phyloP scores from a whole-genome alignment of 23 red algal species.

The Gracilaria domingensis region DNA sequence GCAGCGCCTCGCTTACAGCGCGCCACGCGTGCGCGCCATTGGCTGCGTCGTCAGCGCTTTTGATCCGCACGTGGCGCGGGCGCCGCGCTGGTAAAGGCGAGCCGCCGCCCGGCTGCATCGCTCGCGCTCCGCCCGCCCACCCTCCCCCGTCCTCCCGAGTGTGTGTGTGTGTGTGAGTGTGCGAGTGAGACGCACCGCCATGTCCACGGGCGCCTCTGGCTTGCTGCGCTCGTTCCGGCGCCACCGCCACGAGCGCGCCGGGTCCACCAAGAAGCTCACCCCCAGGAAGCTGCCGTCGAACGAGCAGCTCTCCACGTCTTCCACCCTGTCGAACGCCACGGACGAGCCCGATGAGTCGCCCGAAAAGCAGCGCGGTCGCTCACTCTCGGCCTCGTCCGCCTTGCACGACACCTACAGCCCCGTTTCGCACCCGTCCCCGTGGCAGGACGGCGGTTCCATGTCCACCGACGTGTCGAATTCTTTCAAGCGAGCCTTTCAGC shows the following conservation, averaged over 20 bases:
- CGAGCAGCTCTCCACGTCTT: constrained; percentile 36
- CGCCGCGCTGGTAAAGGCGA: too few species aligned
- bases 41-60: not conserved
- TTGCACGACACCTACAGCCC: not conserved
- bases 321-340: constrained; percentile 1
- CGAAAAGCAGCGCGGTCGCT: not conserved
- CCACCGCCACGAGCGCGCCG: not conserved
- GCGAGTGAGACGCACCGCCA: not conserved
- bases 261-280: not conserved
- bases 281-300: not conserved
- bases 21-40: constrained; percentile 2
- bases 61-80: constrained; percentile 34
- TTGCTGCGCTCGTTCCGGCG: constrained; percentile 1
- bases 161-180: not conserved
- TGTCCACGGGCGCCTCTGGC: constrained; percentile 8
- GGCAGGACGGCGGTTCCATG: constrained; percentile 46
- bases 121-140: not conserved
- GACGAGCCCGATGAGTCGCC: constrained; percentile 20
- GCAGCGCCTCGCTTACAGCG: not conserved
- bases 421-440: constrained; percentile 9
- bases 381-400: not conserved
- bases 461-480: constrained; percentile 57
- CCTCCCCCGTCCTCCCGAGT: not conserved
- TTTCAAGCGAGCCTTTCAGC: constrained; percentile 69
- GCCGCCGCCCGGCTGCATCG: too few species aligned